These are phyloP conservation scores for Exophiala spinifera DNA, from an alignment of 2,329 filamentous ascomycete species.

Conservation along the genomic window DNA sequence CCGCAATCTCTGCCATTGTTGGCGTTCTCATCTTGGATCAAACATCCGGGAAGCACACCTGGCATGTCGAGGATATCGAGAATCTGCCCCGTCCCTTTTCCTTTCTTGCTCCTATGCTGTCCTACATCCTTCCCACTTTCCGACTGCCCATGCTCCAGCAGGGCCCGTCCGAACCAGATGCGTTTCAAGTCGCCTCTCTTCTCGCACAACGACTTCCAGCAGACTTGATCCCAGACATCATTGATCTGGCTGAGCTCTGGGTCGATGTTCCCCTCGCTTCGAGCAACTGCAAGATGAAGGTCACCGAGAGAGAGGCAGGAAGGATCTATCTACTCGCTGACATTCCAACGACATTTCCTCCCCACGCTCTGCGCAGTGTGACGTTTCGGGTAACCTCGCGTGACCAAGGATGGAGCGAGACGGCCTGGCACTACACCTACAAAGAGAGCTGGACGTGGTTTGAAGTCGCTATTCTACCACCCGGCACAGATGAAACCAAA, in stretches of 20 bases:
- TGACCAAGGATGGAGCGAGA: conserved; percentile 17
- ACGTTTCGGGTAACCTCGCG: conserved; percentile 15
- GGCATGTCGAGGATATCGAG: neutral
- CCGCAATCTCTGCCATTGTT: neutral
- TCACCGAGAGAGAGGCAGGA: conserved; percentile 4
- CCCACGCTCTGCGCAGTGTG: conserved; percentile 6
- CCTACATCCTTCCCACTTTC: conserved; percentile 3
- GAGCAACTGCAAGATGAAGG: conserved; percentile 1
- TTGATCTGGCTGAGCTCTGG: conserved; percentile 26
- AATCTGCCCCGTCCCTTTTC: neutral
- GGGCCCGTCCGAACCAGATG: conserved; percentile 6
- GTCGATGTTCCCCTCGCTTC: conserved; percentile 10
- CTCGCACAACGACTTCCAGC: conserved; percentile 16
- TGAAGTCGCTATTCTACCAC: conserved; percentile 14
- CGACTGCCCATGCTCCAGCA: conserved; percentile 4
- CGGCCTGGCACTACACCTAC: conserved; percentile 14
- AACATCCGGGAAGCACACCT: neutral
- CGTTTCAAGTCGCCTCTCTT: conserved; percentile 22
- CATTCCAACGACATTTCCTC: conserved; percentile 7
- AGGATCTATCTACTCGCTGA: conserved; percentile 5
- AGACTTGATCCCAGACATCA: conserved; percentile 22
- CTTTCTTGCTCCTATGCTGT: neutral
- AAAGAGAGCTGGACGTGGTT: conserved; percentile 21
- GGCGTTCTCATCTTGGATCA: conserved; percentile 2
- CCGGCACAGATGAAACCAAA: neutral